These are phyloP conservation scores for Mycena latifolia DNA, from an alignment of 768 basidiomycete genomes.

Conservation along the genomic window DNA sequence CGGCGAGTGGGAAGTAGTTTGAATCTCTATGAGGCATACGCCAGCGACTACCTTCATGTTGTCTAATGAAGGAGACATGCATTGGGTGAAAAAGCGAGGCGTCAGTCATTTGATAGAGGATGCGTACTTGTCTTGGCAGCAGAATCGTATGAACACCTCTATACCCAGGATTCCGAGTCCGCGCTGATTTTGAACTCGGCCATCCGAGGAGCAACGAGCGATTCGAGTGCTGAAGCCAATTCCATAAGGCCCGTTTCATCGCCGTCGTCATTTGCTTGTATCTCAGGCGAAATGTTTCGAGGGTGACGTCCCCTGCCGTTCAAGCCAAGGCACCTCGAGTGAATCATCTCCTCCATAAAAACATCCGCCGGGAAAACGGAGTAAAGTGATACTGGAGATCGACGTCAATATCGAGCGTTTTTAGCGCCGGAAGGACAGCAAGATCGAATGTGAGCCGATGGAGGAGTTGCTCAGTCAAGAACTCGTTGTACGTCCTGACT, in stretches of 20 bases:
- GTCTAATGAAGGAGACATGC: no score
- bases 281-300: not conserved
- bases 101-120: no score
- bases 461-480: not conserved
- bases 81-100: no score
- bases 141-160: no score
- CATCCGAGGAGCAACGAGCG: not conserved
- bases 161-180: no score
- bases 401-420: not conserved
- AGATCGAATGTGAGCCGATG: not conserved
- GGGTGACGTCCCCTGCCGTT: not conserved
- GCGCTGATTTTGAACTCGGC: not conserved
- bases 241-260: not conserved
- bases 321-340: constrained; percentile 1
- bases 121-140: not conserved
- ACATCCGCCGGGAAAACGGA: not conserved
- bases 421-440: not conserved
- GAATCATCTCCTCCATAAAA: not conserved
- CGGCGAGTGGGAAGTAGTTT: no score
- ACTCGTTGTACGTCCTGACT: not conserved
- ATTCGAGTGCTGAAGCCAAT: not conserved
- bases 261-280: not conserved
- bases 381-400: not conserved
- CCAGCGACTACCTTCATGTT: no score
- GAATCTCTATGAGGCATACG: no score